Percentiles rank a stretch among this genome's conserved stretches.
phyloP scores from a whole-genome alignment of 139 green algal genomes.

The Chlamydomonas sphaeroides region DNA sequence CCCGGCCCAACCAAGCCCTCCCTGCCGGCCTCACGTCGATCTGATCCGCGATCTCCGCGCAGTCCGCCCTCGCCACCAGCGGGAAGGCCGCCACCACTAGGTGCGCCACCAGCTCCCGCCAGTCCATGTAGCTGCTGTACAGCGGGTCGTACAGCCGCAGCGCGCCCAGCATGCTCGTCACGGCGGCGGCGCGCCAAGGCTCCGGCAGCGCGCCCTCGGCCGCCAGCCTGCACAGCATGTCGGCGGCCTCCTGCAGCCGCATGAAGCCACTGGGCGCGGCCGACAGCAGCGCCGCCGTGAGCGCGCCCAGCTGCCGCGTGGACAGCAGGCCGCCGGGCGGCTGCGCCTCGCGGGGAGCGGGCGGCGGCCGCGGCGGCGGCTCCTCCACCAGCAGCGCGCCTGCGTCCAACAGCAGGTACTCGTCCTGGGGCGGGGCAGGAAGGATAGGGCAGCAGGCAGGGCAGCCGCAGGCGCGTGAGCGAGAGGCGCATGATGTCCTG shows the following conservation, averaged over 20 bases:
- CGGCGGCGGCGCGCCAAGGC: slow-evolving; percentile 41
- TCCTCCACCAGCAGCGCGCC: slow-evolving; percentile 40
- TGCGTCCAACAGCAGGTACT: slow-evolving; percentile 68
- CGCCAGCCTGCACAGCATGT: slow-evolving; percentile 55
- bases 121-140: slow-evolving; percentile 64
- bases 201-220: slow-evolving; percentile 37
- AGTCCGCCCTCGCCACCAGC: slow-evolving; percentile 44
- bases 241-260: slow-evolving; percentile 48
- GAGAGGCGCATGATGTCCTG: too few relatives aligned
- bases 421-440: too few relatives aligned
- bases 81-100: slow-evolving; percentile 59
- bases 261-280: slow-evolving; percentile 52
- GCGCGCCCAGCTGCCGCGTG: slow-evolving; percentile 54
- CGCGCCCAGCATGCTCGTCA: slow-evolving; percentile 41
- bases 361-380: slow-evolving; percentile 21
- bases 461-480: background rate
- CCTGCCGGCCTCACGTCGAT: slow-evolving; percentile 47
- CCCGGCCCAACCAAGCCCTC: too few relatives aligned
- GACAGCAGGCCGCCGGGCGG: slow-evolving; percentile 53
- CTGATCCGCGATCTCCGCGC: slow-evolving; percentile 56
- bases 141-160: slow-evolving; percentile 59
- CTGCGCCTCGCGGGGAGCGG: slow-evolving; percentile 11
- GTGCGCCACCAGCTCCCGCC: slow-evolving; percentile 61
- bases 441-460: background rate
- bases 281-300: slow-evolving; percentile 44